Base-by-base conservation (phyloP, 2,329 filamentous ascomycete species). In the Aplosporella prunicola region DNA sequence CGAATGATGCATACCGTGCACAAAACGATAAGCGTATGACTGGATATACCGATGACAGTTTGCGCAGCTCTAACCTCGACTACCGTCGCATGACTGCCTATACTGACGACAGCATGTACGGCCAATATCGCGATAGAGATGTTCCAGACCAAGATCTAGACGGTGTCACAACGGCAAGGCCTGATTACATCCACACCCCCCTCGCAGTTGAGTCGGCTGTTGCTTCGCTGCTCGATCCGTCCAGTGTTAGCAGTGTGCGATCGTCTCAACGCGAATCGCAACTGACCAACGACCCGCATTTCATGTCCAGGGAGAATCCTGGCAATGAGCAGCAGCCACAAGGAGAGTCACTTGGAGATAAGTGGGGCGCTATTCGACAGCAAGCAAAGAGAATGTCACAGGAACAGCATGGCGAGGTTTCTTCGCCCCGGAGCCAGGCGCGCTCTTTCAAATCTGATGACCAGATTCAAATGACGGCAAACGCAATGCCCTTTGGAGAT, bases 191-290 rank as follows among this genome's bases (percentile, higher is more conserved):
- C 3, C 78, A 87, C 48, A 78, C 76, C 2, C 76, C 75, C 2
- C 54, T 78, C 22, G 85, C 74, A 2, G 78, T 93, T 0, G 88
- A 95, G 58, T 95, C 88, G 10, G 83, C 82, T 8, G 88, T 96
- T 9, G 89, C 89, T 6, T 95, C 88, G 11, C 67, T 96, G 5
- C 81, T 91, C 49, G 85, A 87, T 13, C 89, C 86, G 0, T 93
- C 86, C 2, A 74, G 80, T 9, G 55, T 94, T 36, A 88, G 63
- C 29, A 36, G 43, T 43, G 52, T 60, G 30, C 57, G 52, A 9
- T 62, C 60, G 2, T 61, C 59, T 11, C 44, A 52, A 2, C 20
- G 27, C 4, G 28, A 30, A 9, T 40, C 31, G 2, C 31, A 16
- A 3, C n/a, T 34, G 38, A 35, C 8, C 8, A 24, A n/a, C 8